phyloP scores from a whole-genome alignment of 352 stramenopile genomes.

The Globisporangium sylvaticum region DNA sequence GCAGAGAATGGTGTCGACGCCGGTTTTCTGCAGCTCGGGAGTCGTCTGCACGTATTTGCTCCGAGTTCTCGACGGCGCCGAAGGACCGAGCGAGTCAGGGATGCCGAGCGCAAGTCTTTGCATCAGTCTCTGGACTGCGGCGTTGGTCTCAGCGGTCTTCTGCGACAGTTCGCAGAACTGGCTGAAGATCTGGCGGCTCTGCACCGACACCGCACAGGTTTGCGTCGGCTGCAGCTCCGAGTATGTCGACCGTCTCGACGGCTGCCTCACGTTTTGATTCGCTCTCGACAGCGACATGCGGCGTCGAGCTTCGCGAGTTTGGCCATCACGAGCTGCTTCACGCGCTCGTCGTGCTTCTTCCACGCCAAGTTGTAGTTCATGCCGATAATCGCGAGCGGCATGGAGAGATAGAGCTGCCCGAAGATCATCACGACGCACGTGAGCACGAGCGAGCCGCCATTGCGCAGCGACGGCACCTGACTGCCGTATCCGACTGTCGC shows the following conservation, averaged over 20 bases:
- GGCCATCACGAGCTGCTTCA: neutral
- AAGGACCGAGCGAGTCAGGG: neutral
- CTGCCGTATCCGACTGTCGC: slow-evolving; percentile 54
- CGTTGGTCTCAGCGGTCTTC: slow-evolving; percentile 7
- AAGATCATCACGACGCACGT: slow-evolving; percentile 53
- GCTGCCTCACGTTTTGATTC: neutral
- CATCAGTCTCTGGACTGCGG: slow-evolving; percentile 12
- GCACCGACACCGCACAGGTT: neutral
- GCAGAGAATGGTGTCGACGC: slow-evolving; percentile 34
- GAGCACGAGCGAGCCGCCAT: slow-evolving; percentile 29
- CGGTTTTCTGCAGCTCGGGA: slow-evolving; percentile 44
- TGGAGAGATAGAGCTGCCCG: slow-evolving; percentile 44
- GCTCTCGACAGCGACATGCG: neutral
- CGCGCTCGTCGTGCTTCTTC: slow-evolving; percentile 24
- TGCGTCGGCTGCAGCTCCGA: neutral
- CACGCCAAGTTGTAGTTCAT: slow-evolving; percentile 49
- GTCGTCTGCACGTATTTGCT: slow-evolving; percentile 28
- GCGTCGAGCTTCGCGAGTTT: neutral
- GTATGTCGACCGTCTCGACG: neutral
- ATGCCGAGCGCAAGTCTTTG: neutral
- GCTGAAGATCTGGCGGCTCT: slow-evolving; percentile 7
- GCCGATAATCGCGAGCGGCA: slow-evolving; percentile 53
- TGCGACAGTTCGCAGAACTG: slow-evolving; percentile 9
- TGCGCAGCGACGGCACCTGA: slow-evolving; percentile 42
- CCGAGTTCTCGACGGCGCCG: neutral